Evolutionary conservation across 257 asterid genomes (phyloP).

Genomic region (Coffea eugenioides): DNA sequence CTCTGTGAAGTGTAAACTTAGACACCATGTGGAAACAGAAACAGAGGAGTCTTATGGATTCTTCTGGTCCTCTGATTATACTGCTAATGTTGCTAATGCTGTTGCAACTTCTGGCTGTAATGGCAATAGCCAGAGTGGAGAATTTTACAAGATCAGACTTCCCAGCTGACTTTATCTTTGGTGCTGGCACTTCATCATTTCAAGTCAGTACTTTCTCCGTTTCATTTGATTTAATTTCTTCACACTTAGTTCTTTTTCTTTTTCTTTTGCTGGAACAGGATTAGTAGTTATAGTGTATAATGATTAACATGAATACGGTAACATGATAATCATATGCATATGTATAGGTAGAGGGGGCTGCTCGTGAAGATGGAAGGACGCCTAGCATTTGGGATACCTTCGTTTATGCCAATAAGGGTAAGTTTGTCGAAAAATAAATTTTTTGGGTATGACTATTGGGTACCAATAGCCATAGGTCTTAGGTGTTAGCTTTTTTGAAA

Average conservation of each 20-base stretch:
- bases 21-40: neutral
- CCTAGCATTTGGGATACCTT: constrained; percentile 20
- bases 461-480: too few relatives aligned
- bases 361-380: constrained; percentile 17
- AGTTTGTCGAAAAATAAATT: neutral
- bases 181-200: constrained; percentile 28
- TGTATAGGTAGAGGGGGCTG: constrained; percentile 17
- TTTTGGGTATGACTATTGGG: too few relatives aligned
- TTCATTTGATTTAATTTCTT: too few relatives aligned
- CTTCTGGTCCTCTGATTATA: too few relatives aligned
- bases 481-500: too few relatives aligned
- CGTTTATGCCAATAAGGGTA: neutral
- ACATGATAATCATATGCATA: neutral
- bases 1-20: too few relatives aligned
- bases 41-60: neutral
- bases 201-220: constrained; percentile 8
- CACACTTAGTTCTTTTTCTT: too few relatives aligned
- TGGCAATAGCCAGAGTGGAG: neutral
- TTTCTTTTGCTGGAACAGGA: too few relatives aligned
- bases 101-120: too few relatives aligned
- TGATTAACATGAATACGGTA: too few relatives aligned
- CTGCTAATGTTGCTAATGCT: too few relatives aligned
- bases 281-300: too few relatives aligned
- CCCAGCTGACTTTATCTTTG: constrained; percentile 25
- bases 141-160: constrained; percentile 21